phyloP scores from a whole-genome alignment of 1,284 basidiomycete species.

The Porogramme epimiltina region DNA sequence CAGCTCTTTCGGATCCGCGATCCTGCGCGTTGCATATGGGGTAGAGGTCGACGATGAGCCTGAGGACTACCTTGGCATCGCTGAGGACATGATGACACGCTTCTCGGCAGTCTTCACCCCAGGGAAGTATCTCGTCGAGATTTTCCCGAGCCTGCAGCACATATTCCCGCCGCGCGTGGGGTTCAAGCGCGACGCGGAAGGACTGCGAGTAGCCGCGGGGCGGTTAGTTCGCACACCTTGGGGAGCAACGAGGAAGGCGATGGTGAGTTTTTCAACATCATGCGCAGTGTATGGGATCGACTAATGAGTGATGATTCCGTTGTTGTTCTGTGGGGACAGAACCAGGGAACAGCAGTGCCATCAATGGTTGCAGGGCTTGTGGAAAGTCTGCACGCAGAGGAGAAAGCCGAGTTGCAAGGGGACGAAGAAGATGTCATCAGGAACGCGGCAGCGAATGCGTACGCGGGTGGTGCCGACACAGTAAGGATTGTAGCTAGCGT shows the following conservation, averaged over 20 bases:
- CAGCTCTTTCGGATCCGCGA: conserved; percentile 9
- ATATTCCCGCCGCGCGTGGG: conserved; percentile 9
- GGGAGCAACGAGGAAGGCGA: conserved; percentile 2
- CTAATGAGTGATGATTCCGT: background rate
- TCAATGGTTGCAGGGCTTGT: conserved; percentile 4
- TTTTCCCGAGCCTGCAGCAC: conserved; percentile 8
- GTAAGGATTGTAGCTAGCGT: background rate
- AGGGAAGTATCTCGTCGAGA: conserved; percentile 14
- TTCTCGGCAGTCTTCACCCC: conserved; percentile 11
- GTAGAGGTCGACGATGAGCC: conserved; percentile 23
- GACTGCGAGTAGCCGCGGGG: background rate
- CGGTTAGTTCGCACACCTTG: conserved; percentile 8
- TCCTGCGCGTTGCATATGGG: background rate
- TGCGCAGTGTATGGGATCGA: background rate
- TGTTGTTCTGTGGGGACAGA: background rate
- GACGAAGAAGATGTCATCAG: background rate
- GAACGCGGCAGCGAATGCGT: background rate
- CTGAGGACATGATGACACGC: conserved; percentile 4
- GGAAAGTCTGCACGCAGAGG: background rate
- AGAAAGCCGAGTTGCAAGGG: background rate
- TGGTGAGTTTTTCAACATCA: background rate
- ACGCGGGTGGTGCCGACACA: conserved; percentile 14
- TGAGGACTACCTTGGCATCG: conserved; percentile 8
- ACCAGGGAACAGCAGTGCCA: background rate
- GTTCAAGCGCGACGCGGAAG: conserved; percentile 4